Percentiles rank a stretch among this genome's conserved stretches.
Evolutionary conservation across 192 early-diverging fungal species (phyloP).

Genomic region (Funneliformis mosseae): DNA sequence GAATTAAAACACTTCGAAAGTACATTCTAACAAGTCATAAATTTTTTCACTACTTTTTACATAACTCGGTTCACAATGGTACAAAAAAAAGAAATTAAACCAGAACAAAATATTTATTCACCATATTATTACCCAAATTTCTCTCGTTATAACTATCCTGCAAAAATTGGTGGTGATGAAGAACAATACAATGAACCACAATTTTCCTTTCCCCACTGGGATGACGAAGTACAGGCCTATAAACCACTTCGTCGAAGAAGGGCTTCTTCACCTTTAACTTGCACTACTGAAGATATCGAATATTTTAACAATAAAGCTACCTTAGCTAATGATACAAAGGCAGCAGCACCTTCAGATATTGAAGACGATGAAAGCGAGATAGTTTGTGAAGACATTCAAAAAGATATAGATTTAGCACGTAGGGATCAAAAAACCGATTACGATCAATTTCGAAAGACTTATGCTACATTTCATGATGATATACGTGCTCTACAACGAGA

Average conservation of each 20-base stretch:
- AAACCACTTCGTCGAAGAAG: conserved; percentile 6
- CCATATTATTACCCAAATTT: conserved; percentile 31
- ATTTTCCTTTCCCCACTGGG: conserved; percentile 21
- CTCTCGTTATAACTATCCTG: conserved; percentile 22
- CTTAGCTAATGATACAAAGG: no score
- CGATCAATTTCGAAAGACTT: conserved; percentile 5
- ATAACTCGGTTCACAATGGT: background rate
- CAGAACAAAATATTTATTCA: conserved; percentile 13
- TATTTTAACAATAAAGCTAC: background rate
- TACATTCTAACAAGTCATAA: no score
- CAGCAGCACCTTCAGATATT: background rate
- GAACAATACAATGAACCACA: conserved; percentile 19
- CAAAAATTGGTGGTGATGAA: conserved; percentile 27
- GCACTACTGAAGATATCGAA: background rate
- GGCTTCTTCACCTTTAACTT: background rate
- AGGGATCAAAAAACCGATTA: conserved; percentile 19
- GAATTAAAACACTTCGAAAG: background rate
- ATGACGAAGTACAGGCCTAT: conserved; percentile 16
- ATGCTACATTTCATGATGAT: conserved; percentile 10
- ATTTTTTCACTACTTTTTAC: no score
- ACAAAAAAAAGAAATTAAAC: conserved; percentile 1
- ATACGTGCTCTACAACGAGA: conserved; percentile 31
- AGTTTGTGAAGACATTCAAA: conserved; percentile 15
- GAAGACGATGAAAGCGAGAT: background rate
- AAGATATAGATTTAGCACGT: conserved; percentile 12